Evolutionary conservation across 306 rosid genomes (phyloP).

Genomic region (Canavalia ensiformis): DNA sequence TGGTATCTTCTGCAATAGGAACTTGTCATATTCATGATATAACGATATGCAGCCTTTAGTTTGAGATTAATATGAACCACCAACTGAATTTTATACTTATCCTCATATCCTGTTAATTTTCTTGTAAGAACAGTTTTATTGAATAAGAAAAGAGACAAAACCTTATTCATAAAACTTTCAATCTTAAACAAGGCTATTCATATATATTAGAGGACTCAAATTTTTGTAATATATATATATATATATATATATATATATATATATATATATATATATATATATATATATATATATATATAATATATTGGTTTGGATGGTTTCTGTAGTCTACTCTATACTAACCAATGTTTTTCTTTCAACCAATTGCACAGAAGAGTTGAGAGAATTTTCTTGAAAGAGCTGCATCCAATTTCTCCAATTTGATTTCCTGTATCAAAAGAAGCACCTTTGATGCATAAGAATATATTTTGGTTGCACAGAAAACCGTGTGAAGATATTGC

Average conservation of each 20-base stretch:
- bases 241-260: no score
- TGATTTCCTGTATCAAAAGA: background rate
- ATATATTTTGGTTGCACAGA: background rate
- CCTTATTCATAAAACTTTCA: background rate
- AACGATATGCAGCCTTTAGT: constrained; percentile 18
- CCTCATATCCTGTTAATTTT: background rate
- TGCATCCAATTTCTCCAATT: background rate
- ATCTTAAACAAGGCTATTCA: background rate
- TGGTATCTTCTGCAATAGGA: background rate
- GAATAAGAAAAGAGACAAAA: background rate
- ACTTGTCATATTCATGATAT: background rate
- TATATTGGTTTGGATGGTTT: background rate
- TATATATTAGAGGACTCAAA: background rate
- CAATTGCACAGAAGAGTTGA: background rate
- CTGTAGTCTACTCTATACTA: background rate
- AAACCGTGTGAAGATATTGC: background rate
- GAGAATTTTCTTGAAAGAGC: background rate
- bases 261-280: no score
- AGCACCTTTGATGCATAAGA: background rate
- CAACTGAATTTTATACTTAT: background rate
- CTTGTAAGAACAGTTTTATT: background rate
- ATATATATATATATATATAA: no score
- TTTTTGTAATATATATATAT: background rate
- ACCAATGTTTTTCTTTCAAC: constrained; percentile 1
- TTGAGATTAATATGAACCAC: constrained; percentile 11